These are phyloP conservation scores for Cystobasidiopsis lactophilus DNA, from an alignment of 768 basidiomycete species.

Conservation along the genomic window DNA sequence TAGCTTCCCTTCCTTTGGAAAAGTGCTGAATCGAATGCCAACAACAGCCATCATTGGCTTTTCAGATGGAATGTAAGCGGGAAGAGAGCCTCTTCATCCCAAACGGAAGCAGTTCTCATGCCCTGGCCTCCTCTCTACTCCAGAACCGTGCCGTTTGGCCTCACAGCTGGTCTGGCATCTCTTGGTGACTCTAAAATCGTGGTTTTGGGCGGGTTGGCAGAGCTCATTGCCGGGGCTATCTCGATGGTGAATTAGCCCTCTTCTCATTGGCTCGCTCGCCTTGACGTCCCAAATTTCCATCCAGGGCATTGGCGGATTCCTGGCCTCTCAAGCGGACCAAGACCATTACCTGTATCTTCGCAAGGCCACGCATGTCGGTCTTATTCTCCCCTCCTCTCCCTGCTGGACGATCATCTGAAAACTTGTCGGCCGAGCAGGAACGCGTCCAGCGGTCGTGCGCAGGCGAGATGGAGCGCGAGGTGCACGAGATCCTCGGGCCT, in stretches of 20 bases:
- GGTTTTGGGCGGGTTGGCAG: conserved; percentile 44
- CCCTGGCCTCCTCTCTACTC: conserved; percentile 6
- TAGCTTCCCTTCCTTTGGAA: not conserved
- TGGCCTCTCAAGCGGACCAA: conserved; percentile 87
- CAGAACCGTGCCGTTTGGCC: conserved; percentile 76
- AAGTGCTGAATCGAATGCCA: conserved; percentile 29
- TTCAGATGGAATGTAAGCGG: conserved; percentile 68
- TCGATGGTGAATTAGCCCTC: no score
- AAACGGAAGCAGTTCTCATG: not conserved
- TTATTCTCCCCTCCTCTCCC: not conserved
- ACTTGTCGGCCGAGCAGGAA: conserved; percentile 25
- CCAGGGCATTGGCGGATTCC: conserved; percentile 95
- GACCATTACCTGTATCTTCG: conserved; percentile 69
- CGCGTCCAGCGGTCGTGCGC: conserved; percentile 74
- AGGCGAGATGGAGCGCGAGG: conserved; percentile 92
- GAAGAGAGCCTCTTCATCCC: conserved; percentile 29
- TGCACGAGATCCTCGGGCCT: conserved; percentile 62
- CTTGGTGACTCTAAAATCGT: conserved; percentile 79
- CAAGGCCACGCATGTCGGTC: conserved; percentile 33
- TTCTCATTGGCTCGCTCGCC: no score
- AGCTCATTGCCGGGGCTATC: conserved; percentile 86
- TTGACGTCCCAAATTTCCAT: no score
- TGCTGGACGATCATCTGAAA: conserved; percentile 9
- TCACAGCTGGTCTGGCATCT: conserved; percentile 70
- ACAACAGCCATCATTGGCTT: conserved; percentile 65